A percentile compares a stretch with the other conserved stretches of the same genome.
Conservation (phyloP, 2,329 filamentous ascomycete genomes). For the Exophiala viscosa region DNA sequence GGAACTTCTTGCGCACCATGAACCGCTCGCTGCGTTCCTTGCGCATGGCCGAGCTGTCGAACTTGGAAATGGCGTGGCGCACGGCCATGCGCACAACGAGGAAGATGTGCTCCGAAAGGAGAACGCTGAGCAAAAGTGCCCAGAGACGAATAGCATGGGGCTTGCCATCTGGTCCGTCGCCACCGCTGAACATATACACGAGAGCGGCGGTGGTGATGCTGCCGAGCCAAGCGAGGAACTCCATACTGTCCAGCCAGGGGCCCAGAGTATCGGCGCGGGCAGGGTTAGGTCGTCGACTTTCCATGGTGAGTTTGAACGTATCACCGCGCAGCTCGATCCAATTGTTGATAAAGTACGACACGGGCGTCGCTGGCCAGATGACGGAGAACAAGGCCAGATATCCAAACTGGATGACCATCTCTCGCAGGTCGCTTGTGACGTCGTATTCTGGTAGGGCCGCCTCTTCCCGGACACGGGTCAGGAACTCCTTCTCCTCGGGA, state of each 20-base stretch:
- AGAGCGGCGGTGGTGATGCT: conserved; percentile 82
- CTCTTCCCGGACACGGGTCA: conserved; percentile 76
- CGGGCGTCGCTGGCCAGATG: conserved; percentile 87
- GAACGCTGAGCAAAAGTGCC: conserved; percentile 75
- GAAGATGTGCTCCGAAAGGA: conserved; percentile 86
- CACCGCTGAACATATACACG: conserved; percentile 79
- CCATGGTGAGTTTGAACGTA: conserved; percentile 86
- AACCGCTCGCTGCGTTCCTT: conserved; percentile 81
- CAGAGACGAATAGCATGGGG: conserved; percentile 71
- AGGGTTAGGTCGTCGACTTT: conserved; percentile 84
- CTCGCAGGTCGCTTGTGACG: conserved; percentile 82
- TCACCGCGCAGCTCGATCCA: conserved; percentile 94
- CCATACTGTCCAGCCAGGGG: conserved; percentile 80
- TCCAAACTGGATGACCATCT: conserved; percentile 88
- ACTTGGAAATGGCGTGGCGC: conserved; percentile 67
- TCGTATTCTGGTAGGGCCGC: conserved; percentile 80
- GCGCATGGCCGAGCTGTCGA: conserved; percentile 82
- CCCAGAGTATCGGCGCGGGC: conserved; percentile 91
- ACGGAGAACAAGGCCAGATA: conserved; percentile 90
- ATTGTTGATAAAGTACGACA: conserved; percentile 90
- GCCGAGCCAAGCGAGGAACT: conserved; percentile 90
- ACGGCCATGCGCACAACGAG: conserved; percentile 72
- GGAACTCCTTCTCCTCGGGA: conserved; percentile 74
- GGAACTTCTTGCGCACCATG: conserved; percentile 70
- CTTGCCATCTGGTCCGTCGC: conserved; percentile 61